Conservation (phyloP, 139 green algal genomes). For the Diplosphaera chodatii region DNA sequence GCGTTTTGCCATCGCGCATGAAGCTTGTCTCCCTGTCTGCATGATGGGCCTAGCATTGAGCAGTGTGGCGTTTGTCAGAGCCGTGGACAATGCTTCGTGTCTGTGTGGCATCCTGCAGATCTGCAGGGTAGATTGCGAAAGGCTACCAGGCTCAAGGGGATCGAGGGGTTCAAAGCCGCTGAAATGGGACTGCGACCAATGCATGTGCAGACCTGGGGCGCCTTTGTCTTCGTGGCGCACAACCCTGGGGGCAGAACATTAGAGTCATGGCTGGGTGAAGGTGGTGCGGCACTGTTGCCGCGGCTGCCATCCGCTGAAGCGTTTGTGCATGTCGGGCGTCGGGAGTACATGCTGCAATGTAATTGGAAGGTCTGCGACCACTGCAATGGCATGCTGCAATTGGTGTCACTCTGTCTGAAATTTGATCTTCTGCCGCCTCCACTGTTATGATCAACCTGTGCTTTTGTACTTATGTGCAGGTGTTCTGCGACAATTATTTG, state of each 20-base stretch:
- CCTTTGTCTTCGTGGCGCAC: constrained; percentile 26
- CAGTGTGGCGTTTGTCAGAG: too few relatives aligned
- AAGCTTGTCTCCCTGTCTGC: too few relatives aligned
- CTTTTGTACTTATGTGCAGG: too few relatives aligned
- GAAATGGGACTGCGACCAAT: constrained; percentile 36
- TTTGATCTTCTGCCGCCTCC: too few relatives aligned
- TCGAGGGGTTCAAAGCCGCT: constrained; percentile 36
- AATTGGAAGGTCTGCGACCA: constrained; percentile 67
- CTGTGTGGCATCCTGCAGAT: too few relatives aligned
- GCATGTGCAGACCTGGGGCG: constrained; percentile 12
- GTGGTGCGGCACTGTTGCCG: constrained; percentile 8
- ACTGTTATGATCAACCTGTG: too few relatives aligned
- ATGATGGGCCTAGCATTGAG: too few relatives aligned
- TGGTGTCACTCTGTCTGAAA: too few relatives aligned
- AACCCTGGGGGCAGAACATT: not conserved
- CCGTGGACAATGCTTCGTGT: too few relatives aligned
- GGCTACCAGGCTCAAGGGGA: constrained; percentile 40
- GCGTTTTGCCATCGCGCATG: too few relatives aligned
- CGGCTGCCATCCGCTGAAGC: constrained; percentile 9
- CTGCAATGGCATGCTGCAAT: too few relatives aligned
- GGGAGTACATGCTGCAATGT: constrained; percentile 39
- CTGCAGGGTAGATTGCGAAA: constrained; percentile 33
- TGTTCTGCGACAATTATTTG: constrained; percentile 64
- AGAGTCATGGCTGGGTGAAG: constrained; percentile 12
- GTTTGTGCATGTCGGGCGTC: constrained; percentile 21